phyloP scores from a whole-genome alignment of 257 asterid species.

The Penstemon barbatus region DNA sequence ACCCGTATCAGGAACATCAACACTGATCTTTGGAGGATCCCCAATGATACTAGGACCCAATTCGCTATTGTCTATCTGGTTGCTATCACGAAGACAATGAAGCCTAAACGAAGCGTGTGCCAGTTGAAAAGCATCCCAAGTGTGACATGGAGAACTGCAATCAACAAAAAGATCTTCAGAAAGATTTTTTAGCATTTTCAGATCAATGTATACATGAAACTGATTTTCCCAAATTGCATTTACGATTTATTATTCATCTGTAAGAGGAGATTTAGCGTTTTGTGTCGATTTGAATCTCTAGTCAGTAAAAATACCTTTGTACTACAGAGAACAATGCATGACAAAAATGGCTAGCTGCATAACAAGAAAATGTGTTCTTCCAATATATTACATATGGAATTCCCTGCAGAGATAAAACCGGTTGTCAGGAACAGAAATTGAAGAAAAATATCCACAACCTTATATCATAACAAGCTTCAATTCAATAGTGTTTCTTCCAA shows the following conservation, averaged over 20 bases:
- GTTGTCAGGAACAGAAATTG: constrained; percentile 9
- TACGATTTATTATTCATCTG: no score
- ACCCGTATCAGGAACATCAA: constrained; percentile 65
- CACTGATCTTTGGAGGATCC: constrained; percentile 70
- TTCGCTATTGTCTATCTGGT: constrained; percentile 39
- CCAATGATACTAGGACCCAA: constrained; percentile 74
- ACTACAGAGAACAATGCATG: constrained; percentile 76
- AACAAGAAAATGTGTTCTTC: constrained; percentile 65
- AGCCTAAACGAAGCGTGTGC: constrained; percentile 91
- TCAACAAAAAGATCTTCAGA: constrained; percentile 23
- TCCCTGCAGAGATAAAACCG: constrained; percentile 58
- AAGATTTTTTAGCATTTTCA: not conserved
- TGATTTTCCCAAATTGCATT: no score
- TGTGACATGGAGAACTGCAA: constrained; percentile 84
- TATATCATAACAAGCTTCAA: constrained; percentile 17
- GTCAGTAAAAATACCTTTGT: constrained; percentile 59
- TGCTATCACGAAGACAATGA: constrained; percentile 57
- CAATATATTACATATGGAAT: constrained; percentile 81
- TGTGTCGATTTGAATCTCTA: constrained; percentile 6
- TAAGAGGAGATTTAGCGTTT: constrained; percentile 3
- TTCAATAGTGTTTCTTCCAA: constrained; percentile 3
- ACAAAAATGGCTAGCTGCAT: constrained; percentile 80
- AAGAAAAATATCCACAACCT: constrained; percentile 26
- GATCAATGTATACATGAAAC: not conserved
- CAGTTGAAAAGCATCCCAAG: constrained; percentile 95